Evolutionary conservation across 495 filamentous ascomycete genomes (phyloP).

Genomic region (Amorphotheca resinae): DNA sequence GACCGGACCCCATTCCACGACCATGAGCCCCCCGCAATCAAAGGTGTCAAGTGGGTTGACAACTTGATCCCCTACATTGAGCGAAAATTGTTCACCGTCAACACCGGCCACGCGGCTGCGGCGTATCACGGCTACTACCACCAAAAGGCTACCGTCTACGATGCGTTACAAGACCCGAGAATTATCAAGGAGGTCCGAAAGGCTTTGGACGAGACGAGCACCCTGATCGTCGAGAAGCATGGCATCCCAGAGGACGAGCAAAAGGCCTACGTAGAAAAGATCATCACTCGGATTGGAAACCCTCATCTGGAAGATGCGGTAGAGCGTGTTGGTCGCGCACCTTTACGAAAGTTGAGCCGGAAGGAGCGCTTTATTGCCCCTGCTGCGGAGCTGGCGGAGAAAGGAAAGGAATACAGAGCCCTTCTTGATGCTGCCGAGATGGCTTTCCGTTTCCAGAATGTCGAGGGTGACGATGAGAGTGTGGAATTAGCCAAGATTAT

Average conservation of each 20-base stretch:
- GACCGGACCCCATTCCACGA: slow-evolving; percentile 69
- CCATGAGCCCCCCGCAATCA: slow-evolving; percentile 45
- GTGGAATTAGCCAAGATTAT: slow-evolving; percentile 71
- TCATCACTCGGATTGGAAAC: slow-evolving; percentile 85
- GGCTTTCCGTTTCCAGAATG: slow-evolving; percentile 86
- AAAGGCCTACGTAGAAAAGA: slow-evolving; percentile 79
- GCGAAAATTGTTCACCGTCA: slow-evolving; percentile 98
- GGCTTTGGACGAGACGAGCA: slow-evolving; percentile 68
- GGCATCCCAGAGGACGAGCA: slow-evolving; percentile 66
- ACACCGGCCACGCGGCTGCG: slow-evolving; percentile 93
- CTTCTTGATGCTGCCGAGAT: slow-evolving; percentile 70
- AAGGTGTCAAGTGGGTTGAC: slow-evolving; percentile 85
- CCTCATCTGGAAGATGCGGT: slow-evolving; percentile 87
- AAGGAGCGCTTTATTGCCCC: slow-evolving; percentile 95
- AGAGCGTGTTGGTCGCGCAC: slow-evolving; percentile 90
- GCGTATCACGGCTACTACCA: slow-evolving; percentile 86
- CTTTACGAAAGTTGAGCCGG: slow-evolving; percentile 79
- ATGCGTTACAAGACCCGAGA: slow-evolving; percentile 52
- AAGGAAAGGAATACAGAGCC: slow-evolving; percentile 52
- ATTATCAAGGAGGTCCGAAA: slow-evolving; percentile 65
- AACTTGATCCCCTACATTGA: slow-evolving; percentile 92
- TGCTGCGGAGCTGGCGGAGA: slow-evolving; percentile 70
- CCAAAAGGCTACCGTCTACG: slow-evolving; percentile 75
- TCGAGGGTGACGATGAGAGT: slow-evolving; percentile 79
- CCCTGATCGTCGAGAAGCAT: slow-evolving; percentile 78